These are phyloP conservation scores for Cercospora sp. DNA, from an alignment of 2,329 filamentous ascomycete genomes.

Conservation along the genomic window DNA sequence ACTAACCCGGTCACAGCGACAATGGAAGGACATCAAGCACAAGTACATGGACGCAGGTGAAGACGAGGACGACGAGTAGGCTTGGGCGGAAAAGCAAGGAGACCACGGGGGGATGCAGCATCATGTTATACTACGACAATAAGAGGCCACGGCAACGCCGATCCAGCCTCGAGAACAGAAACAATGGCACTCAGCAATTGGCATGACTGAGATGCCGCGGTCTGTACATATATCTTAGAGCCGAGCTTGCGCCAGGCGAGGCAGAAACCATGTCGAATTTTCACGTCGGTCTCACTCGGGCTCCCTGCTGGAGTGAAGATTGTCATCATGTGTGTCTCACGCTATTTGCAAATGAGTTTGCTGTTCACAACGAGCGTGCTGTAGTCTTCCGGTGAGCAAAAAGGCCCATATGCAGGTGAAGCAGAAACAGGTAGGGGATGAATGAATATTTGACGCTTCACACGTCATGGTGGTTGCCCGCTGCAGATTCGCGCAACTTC, in stretches of 20 bases:
- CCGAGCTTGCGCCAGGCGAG: slow-evolving; percentile 3
- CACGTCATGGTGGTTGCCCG: not conserved
- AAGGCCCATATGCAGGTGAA: not conserved
- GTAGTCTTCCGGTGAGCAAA: not conserved
- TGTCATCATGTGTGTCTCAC: not conserved
- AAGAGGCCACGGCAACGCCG: not conserved
- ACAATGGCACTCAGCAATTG: slow-evolving; percentile 6
- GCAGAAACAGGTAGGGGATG: not conserved
- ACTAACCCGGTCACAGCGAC: slow-evolving; percentile 65
- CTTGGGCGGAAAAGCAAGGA: slow-evolving; percentile 41
- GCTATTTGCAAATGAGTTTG: not conserved
- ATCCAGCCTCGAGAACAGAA: not conserved
- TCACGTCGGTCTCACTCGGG: not conserved
- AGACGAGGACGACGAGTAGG: slow-evolving; percentile 54
- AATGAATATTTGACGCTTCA: not conserved
- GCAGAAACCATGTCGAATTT: slow-evolving; percentile 11
- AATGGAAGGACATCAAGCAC: slow-evolving; percentile 99
- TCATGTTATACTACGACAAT: slow-evolving; percentile 12
- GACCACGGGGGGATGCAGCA: not conserved
- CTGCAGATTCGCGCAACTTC: not conserved
- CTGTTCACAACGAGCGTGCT: not conserved
- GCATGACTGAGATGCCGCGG: slow-evolving; percentile 6
- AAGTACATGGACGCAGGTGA: slow-evolving; percentile 63
- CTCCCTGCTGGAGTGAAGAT: not conserved
- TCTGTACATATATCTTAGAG: slow-evolving; percentile 24